These are phyloP conservation scores for Parachaetomium inaequale DNA, from an alignment of 495 filamentous ascomycete species.

Conservation along the genomic window DNA sequence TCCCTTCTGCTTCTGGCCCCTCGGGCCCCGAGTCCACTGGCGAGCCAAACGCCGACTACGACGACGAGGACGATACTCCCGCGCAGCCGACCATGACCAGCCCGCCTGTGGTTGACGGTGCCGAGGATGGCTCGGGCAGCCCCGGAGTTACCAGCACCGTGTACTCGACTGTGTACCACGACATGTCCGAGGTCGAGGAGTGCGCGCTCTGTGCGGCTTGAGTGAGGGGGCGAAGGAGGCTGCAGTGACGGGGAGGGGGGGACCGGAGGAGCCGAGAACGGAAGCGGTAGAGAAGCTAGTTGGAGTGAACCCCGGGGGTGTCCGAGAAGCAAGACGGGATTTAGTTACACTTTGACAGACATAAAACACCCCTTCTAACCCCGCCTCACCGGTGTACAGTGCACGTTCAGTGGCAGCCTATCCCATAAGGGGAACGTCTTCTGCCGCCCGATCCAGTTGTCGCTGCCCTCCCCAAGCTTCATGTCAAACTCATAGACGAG, in stretches of 20 bases:
- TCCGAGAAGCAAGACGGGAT: not conserved
- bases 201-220: constrained; percentile 1
- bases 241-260: not conserved
- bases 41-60: too few relatives aligned
- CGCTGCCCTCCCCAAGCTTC: constrained; percentile 24
- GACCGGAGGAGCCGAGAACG: not conserved
- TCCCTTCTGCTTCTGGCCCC: not conserved
- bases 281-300: not conserved
- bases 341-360: not conserved
- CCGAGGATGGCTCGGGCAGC: not conserved
- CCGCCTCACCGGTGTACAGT: constrained; percentile 26
- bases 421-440: constrained; percentile 37
- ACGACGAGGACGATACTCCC: not conserved
- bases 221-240: not conserved
- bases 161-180: constrained; percentile 29
- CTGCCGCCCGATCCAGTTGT: constrained; percentile 32
- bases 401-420: constrained; percentile 33
- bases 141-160: constrained; percentile 24
- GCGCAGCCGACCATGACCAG: not conserved
- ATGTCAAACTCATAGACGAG: constrained; percentile 42
- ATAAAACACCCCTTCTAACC: not conserved
- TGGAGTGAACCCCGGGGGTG: not conserved
- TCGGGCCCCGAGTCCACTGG: not conserved
- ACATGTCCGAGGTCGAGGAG: constrained; percentile 24
- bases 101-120: constrained; percentile 13